Evolutionary conservation across 2,329 filamentous ascomycete genomes (phyloP), one percentile per base, ranked within the genome.

Genomic region (Apiospora sp.): DNA sequence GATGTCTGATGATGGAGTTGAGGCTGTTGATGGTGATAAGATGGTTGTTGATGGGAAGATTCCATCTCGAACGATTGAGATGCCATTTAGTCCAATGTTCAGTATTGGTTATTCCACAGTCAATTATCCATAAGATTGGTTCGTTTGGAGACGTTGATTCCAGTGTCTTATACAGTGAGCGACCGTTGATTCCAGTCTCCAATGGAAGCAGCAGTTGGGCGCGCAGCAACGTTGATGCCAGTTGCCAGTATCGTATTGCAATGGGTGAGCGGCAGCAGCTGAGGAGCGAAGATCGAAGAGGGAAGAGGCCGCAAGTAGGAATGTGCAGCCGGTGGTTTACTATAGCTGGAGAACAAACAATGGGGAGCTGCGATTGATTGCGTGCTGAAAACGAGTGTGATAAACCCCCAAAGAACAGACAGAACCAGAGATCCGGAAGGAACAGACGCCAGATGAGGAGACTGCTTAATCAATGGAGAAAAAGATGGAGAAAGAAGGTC

Each of bases 401-500:
- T 64, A 12, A 64, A 64, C 58, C 58, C 27, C 54, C 54, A 34
- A 34, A 34, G 54, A 41, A 41, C 37, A 41, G 37, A 41, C 37
- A 41, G 37, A 58, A 58, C 51, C 54, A 37, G 58, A 64, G 58
- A 64, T 64, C 58, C 22, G 58, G 41, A 64, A n/a, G 19, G 19
- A 64, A 41, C 19, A 64, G 58, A 64, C 37, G 30, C 19, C 58
- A 41, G 58, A 41, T 64, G 58, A 37, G 34, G 58, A 64, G 58
- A 64, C 58, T 64, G 58, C 58, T 64, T 64, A 64, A 64, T 41
- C 34, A 37, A 64, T 64, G 58, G 58, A 64, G 58, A 64, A 64
- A 64, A 64, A 64, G 58, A 64, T 64, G 58, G 58, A 64, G 58
- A 41, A 64, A 8, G 16, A n/a, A 64, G 58, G 58, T 64, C 58